Conservation (phyloP, 257 asterid genomes). For the Cynanchum wilfordii region DNA sequence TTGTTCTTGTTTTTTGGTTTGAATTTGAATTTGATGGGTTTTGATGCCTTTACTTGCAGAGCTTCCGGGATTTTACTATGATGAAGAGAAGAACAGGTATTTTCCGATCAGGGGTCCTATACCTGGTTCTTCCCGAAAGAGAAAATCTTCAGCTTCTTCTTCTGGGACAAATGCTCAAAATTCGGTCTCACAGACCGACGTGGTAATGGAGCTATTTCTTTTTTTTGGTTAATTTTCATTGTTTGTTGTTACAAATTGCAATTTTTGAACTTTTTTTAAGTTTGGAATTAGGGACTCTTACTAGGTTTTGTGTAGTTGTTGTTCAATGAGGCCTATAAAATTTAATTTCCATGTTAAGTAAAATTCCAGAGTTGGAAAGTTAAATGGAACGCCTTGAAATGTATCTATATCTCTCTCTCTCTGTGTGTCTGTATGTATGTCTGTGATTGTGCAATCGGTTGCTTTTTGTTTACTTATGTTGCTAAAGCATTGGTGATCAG, state of each 20-base stretch:
- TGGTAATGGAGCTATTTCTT: conserved; percentile 25
- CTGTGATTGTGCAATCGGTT: too few relatives aligned
- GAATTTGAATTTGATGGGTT: not conserved
- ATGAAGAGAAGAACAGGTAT: conserved; percentile 72
- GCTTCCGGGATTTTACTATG: conserved; percentile 82
- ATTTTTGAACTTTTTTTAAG: not conserved
- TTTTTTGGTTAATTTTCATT: not conserved
- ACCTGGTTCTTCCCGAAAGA: conserved; percentile 71
- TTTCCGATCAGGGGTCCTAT: conserved; percentile 78
- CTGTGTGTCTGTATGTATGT: not conserved
- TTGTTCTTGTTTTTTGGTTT: not conserved
- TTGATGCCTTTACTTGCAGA: conserved; percentile 32
- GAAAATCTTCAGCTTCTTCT: conserved; percentile 35
- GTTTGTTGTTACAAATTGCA: not conserved
- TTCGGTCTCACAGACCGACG: conserved; percentile 7
- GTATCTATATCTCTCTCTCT: too few relatives aligned
- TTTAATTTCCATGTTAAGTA: not conserved
- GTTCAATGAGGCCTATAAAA: not conserved
- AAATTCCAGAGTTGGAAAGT: not conserved
- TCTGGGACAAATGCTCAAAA: not conserved
- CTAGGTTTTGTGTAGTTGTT: not conserved
- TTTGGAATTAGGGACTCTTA: not conserved
- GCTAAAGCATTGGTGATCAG: not conserved
- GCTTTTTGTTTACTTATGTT: not conserved
- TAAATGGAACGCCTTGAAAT: not conserved